Base-by-base conservation (phyloP, 1,139 yeast species). In the Geotrichum histeridarum region DNA sequence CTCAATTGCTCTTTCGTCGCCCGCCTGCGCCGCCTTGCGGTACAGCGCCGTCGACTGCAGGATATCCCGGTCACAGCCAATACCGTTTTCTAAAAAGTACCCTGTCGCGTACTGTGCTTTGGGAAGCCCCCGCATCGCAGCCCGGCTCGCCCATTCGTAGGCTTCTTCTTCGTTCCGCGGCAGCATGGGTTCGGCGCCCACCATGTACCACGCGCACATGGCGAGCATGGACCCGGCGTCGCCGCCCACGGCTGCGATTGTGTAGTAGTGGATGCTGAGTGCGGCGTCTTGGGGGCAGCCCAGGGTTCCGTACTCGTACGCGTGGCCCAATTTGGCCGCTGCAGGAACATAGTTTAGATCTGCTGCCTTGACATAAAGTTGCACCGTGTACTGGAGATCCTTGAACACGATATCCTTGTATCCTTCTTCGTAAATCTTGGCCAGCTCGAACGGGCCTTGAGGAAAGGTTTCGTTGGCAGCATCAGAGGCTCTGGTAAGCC, bases 201-300 rank as follows among this genome's bases (percentile, higher is more conserved):
- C 86, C 68, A 91, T 76, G 68, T 90, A 93, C 98, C 98, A 93
- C 1, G 97, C 97, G 70, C 97, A 90, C 77, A 93, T 77, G 2
- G 96, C 91, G 64, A 91, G 76, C 96, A 91, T 93, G 14, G 96
- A 85, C 52, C 80, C 83, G 1, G 95, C 81, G 69, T 93, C 95
- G 5, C 96, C 96, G 1, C 86, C 85, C 47, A 84, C 70, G 0
- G 98, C 96, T 0, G 96, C 96, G 62, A 86, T 84, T 0, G 96
- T 90, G 69, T 89, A 93, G 68, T 91, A 93, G 69, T 93, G 97
- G 50, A 93, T 88, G 1, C 95, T 85, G 54, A 93, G 76, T 61
- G 88, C 86, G 0, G 93, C 77, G 68, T 93, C 96, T 61, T 83
- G 87, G 1, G 90, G 87, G 14, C 93, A 84, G 27, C 83, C 76